A percentile compares a stretch with the other conserved stretches of the same genome.
Conservation (phyloP, 139 green algal genomes). For the Volvox reticuliferus region DNA sequence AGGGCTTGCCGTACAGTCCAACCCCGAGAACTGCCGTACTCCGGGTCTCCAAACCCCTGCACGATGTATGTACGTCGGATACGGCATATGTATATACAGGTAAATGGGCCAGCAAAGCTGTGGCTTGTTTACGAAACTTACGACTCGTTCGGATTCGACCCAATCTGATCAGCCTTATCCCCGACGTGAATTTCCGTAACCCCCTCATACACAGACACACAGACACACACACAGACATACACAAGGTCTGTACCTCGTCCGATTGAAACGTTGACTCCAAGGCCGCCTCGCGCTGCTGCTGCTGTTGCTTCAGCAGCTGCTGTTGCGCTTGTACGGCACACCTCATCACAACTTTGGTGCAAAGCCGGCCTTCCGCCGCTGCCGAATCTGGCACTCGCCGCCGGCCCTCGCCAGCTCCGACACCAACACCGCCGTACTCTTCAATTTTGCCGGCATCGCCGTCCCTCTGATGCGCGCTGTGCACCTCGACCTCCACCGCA, state of each 20-base stretch:
- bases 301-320: not conserved
- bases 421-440: not conserved
- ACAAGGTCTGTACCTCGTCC: not conserved
- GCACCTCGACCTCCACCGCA: not conserved
- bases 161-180: no score
- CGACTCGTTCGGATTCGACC: no score
- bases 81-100: no score
- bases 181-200: no score
- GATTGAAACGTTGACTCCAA: constrained; percentile 23
- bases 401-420: not conserved
- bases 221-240: no score
- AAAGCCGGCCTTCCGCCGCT: not conserved
- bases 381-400: not conserved
- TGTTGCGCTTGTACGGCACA: constrained; percentile 1
- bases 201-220: not conserved
- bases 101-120: no score
- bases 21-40: not conserved
- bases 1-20: constrained; percentile 22
- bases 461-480: not conserved
- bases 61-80: no score
- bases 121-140: no score
- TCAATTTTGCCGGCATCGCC: not conserved
- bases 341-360: not conserved
- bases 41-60: constrained; percentile 32
- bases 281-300: not conserved